A percentile compares a stretch with the other conserved stretches of the same genome.
These are phyloP conservation scores for Apocynum venetum DNA, from an alignment of 257 asterid genomes.

Conservation along the genomic window DNA sequence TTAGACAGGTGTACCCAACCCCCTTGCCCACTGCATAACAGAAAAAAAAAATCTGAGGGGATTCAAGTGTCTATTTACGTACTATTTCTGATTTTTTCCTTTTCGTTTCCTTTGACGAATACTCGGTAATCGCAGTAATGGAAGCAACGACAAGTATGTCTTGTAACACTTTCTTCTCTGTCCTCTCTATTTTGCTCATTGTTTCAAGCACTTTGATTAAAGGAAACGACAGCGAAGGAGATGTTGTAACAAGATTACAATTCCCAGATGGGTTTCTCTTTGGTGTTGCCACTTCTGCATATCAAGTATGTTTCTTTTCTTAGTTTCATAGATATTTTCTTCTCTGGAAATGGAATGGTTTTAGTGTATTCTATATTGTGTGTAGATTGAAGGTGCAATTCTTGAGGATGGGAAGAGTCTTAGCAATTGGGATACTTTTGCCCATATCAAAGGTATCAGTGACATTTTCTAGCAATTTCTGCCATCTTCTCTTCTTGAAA, in stretches of 20 bases:
- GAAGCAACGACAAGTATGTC: neutral
- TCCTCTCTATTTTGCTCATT: neutral
- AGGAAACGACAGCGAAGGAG: conserved; percentile 3
- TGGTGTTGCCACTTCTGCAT: conserved; percentile 72
- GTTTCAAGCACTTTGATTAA: conserved; percentile 15
- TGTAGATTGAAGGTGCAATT: conserved; percentile 73
- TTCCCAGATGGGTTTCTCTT: conserved; percentile 74
- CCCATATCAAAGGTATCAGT: conserved; percentile 35
- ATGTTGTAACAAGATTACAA: conserved; percentile 35
- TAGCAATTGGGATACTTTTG: conserved; percentile 77
- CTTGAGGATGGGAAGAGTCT: conserved; percentile 61
- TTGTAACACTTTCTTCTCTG: neutral
- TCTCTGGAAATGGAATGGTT: neutral
- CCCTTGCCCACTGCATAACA: too few relatives aligned
- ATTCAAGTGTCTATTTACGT: too few relatives aligned
- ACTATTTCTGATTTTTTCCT: too few relatives aligned
- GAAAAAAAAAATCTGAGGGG: too few relatives aligned
- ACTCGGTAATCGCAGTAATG: neutral
- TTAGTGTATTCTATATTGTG: neutral
- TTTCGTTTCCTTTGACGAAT: too few relatives aligned
- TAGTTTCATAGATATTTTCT: neutral
- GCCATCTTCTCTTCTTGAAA: neutral
- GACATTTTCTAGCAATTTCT: neutral
- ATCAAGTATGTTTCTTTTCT: conserved; percentile 35
- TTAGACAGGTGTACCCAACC: too few relatives aligned